These are phyloP conservation scores for Stephania japonica DNA, from an alignment of 164 flowering plant species.

Conservation along the genomic window DNA sequence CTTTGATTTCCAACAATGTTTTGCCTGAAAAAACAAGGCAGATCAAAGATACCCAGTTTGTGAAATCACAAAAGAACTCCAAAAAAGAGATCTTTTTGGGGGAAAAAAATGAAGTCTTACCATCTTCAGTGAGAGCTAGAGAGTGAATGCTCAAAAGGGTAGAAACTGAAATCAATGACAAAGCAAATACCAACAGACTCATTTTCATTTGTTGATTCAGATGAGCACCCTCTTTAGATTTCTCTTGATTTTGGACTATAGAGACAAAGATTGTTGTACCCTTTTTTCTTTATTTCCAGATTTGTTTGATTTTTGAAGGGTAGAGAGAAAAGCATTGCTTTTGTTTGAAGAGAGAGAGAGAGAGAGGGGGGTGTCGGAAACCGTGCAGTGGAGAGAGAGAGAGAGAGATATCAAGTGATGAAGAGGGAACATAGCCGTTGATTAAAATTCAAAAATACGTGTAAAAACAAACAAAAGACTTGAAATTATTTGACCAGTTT, in stretches of 20 bases:
- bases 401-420: not conserved
- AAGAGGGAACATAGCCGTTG: conserved; percentile 7
- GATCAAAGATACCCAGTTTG: conserved; percentile 1
- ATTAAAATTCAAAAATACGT: not conserved
- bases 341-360: conserved; percentile 2
- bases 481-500: not conserved
- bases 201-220: conserved; percentile 10
- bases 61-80: not conserved
- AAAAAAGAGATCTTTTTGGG: not conserved
- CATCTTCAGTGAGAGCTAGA: conserved; percentile 66
- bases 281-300: not conserved
- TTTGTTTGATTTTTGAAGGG: not conserved
- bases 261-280: not conserved
- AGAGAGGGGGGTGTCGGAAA: not conserved
- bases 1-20: conserved; percentile 67
- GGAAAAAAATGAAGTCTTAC: conserved; percentile 24
- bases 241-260: not conserved
- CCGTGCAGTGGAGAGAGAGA: conserved; percentile 1
- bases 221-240: not conserved
- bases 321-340: not conserved
- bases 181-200: conserved; percentile 22
- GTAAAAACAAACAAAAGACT: not conserved
- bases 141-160: conserved; percentile 31
- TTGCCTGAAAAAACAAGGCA: conserved; percentile 41
- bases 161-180: conserved; percentile 17